Evolutionary conservation across 768 basidiomycete species (phyloP), one percentile per base, ranked within the genome.

Genomic region (Tulasnella sp.): DNA sequence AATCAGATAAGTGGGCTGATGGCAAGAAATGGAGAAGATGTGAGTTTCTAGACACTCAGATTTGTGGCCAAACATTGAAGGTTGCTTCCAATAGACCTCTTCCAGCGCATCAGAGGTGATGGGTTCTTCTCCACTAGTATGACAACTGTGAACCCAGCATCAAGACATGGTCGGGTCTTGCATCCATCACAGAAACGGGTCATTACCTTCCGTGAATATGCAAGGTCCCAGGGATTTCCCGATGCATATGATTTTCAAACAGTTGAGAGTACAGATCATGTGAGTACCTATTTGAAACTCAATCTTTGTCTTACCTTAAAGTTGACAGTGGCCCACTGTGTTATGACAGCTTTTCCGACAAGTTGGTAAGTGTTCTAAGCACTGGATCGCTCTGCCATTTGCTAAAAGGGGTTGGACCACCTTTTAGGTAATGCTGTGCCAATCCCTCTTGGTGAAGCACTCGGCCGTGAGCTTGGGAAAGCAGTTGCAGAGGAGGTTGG

Each of bases 401-500:
- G n/a, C n/a, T n/a, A n/a, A n/a, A n/a, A n/a, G n/a, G n/a, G n/a
- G n/a, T n/a, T 21, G 27, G 7, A 7, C 47, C 21, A 5, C n/a
- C 86, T 88, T 63, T 86, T 88, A 47, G 88, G 87, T 0, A 89
- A 89, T 66, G 87, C 86, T 2, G 86, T 88, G 4, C 85, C 86
- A 1, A 76, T 86, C 8, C 83, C 83, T 2, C 74, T 88, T 23
- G 85, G 83, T 3, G 70, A 77, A 8, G 83, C 84, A 2, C 72
- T 88, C 1, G 84, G 83, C 4, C 17, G 47, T 21, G 21, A 30
- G 9, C 5, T 59, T 15, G 53, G n/a, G 10, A 43, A 56, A 29
- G 53, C 32, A n/a, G 21, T 56, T 23, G 5, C n/a, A 11, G 7
- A 48, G 27, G 47, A 48, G 47, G 15, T 15, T n/a, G n/a, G n/a